These are phyloP conservation scores for Epipyxis sp. DNA, from an alignment of 108 stramenopile genomes.

Conservation along the genomic window DNA sequence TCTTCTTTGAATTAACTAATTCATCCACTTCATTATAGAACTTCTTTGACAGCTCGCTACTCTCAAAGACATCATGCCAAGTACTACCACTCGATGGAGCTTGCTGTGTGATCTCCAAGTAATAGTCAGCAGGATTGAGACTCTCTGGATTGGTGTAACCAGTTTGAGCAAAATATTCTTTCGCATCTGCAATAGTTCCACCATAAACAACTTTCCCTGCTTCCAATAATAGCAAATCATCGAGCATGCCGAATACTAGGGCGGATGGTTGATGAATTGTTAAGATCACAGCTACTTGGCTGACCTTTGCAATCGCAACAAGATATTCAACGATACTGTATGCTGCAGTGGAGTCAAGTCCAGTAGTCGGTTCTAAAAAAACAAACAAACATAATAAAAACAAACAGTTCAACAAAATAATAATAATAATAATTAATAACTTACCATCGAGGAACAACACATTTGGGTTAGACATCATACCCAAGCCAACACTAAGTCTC, in stretches of 20 bases:
- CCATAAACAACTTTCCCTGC: constrained; percentile 40
- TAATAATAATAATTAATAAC: too few species aligned
- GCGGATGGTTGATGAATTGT: constrained; percentile 47
- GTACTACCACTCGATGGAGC: too few species aligned
- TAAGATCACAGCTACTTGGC: constrained; percentile 46
- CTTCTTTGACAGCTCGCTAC: too few species aligned
- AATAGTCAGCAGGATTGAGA: constrained; percentile 40
- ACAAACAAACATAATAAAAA: too few species aligned
- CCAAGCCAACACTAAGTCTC: constrained; percentile 42
- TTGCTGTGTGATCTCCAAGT: too few species aligned
- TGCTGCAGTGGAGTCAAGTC: constrained; percentile 38
- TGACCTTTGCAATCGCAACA: constrained; percentile 32
- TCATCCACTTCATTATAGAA: too few species aligned
- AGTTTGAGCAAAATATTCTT: constrained; percentile 30
- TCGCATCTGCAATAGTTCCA: constrained; percentile 24
- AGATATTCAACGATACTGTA: constrained; percentile 43
- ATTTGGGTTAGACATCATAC: constrained; percentile 42
- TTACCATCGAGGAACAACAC: constrained; percentile 36
- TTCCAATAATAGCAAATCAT: constrained; percentile 46
- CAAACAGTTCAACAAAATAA: too few species aligned
- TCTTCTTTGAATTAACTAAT: too few species aligned
- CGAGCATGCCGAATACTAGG: constrained; percentile 39
- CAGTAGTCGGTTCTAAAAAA: constrained; percentile 47
- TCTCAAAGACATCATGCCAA: too few species aligned
- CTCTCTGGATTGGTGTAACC: constrained; percentile 23